A percentile compares a stretch with the other conserved stretches of the same genome.
Evolutionary conservation across 2,329 filamentous ascomycete genomes (phyloP).

Genomic region (Clarireedia paspali): DNA sequence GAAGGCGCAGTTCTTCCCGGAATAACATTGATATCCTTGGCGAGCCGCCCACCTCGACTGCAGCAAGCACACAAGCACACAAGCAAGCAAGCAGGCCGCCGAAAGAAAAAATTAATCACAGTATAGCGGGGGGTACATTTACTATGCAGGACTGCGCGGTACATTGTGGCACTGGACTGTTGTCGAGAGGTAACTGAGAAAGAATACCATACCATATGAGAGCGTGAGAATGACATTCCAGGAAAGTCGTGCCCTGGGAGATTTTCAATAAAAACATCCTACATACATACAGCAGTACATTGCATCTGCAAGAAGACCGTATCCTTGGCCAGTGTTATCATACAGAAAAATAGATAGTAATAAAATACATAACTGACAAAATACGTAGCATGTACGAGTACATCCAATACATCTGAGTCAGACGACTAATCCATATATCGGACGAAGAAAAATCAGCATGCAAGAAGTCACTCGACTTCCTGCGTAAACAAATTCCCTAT

Average conservation of each 20-base stretch:
- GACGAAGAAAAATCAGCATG: slow-evolving; percentile 6
- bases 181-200: not conserved
- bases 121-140: not conserved
- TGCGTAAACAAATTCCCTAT: slow-evolving; percentile 1
- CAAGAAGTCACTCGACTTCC: slow-evolving; percentile 9
- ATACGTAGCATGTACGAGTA: not conserved
- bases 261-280: not conserved
- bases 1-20: not conserved
- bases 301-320: slow-evolving; percentile 1
- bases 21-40: not conserved
- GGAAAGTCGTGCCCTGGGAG: not conserved
- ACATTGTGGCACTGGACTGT: too few species aligned
- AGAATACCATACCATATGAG: not conserved
- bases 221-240: not conserved
- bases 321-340: not conserved
- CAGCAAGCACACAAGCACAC: too few species aligned
- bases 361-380: not conserved
- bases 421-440: slow-evolving; percentile 5
- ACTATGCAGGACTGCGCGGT: not conserved
- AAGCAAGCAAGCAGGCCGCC: not conserved
- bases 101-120: not conserved
- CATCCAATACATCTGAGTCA: slow-evolving; percentile 4
- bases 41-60: not conserved
- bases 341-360: not conserved
- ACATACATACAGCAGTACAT: not conserved